Evolutionary conservation across 371 early-diverging fungal genomes (phyloP).

Genomic region (Mortierella polycephala): DNA sequence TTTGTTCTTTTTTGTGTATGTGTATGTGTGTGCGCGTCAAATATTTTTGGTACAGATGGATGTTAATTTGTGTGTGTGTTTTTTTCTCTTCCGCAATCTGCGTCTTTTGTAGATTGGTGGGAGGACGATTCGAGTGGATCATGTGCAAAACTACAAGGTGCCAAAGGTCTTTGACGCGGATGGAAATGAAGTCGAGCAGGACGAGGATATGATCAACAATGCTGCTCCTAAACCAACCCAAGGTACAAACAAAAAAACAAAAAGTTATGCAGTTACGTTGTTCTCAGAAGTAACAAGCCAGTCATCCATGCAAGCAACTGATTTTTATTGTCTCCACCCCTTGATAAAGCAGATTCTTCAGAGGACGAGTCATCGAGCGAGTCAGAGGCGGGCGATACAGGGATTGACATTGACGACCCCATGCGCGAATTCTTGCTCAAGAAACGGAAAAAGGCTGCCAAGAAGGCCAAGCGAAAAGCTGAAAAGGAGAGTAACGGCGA

Average conservation of each 20-base stretch:
- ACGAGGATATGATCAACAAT: conserved; percentile 62
- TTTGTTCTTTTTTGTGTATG: too few relatives aligned
- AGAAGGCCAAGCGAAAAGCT: conserved; percentile 57
- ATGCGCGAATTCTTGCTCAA: conserved; percentile 79
- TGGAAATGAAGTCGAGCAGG: conserved; percentile 57
- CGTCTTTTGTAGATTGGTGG: conserved; percentile 64
- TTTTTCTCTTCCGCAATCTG: not conserved
- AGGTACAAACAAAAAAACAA: conserved; percentile 42
- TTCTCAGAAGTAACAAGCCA: not conserved
- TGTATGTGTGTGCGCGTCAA: not conserved
- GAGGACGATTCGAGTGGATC: conserved; percentile 78
- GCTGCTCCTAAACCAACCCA: conserved; percentile 70
- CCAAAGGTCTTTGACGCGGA: conserved; percentile 59
- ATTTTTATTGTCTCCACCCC: conserved; percentile 1
- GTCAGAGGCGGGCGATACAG: conserved; percentile 52
- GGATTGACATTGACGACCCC: conserved; percentile 83
- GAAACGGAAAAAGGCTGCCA: conserved; percentile 61
- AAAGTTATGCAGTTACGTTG: not conserved
- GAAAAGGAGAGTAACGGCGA: conserved; percentile 57
- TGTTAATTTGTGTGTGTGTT: not conserved
- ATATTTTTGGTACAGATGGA: not conserved
- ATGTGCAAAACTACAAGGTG: conserved; percentile 74
- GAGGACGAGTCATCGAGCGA: conserved; percentile 48
- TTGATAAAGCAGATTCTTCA: conserved; percentile 11
- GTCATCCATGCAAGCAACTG: not conserved